These are phyloP conservation scores for Sporothrix brasiliensis DNA, from an alignment of 2,329 filamentous ascomycete genomes.

Conservation along the genomic window DNA sequence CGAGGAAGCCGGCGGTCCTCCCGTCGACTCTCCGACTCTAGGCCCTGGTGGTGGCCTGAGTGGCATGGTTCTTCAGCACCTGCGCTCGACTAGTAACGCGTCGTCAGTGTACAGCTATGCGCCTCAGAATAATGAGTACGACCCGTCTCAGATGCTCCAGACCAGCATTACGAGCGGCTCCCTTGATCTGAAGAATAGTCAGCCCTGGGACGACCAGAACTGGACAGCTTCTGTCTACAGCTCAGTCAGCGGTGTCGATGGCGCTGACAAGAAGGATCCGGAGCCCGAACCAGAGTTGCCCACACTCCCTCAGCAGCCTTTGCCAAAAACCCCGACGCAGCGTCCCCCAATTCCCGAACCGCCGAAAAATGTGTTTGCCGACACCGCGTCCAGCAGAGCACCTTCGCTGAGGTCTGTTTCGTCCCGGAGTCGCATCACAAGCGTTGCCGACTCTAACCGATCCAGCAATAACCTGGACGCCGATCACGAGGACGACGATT, in stretches of 20 bases:
- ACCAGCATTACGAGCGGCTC: conserved; percentile 41
- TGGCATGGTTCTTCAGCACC: conserved; percentile 80
- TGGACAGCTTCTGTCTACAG: conserved; percentile 33
- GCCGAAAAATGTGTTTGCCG: conserved; percentile 19
- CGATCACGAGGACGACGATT: conserved; percentile 66
- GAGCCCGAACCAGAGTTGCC: conserved; percentile 4
- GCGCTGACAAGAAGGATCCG: background rate
- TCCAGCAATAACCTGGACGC: conserved; percentile 44
- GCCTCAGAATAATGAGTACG: conserved; percentile 8
- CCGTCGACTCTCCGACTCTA: conserved; percentile 76
- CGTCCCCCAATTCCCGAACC: conserved; percentile 13
- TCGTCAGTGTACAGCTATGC: conserved; percentile 71
- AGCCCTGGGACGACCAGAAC: conserved; percentile 50
- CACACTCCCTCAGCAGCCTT: background rate
- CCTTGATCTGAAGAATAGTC: conserved; percentile 43
- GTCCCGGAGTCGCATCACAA: conserved; percentile 54
- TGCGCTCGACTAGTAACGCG: conserved; percentile 76
- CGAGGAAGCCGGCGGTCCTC: conserved; percentile 27
- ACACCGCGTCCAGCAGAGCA: background rate
- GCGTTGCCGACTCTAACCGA: conserved; percentile 24
- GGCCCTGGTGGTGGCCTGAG: conserved; percentile 72
- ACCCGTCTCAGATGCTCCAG: background rate
- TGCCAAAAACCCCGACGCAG: background rate
- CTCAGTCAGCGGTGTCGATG: conserved; percentile 12
- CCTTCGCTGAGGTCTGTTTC: conserved; percentile 56